Base-by-base conservation (phyloP, 306 rosid genomes). In the Malus sylvestris region DNA sequence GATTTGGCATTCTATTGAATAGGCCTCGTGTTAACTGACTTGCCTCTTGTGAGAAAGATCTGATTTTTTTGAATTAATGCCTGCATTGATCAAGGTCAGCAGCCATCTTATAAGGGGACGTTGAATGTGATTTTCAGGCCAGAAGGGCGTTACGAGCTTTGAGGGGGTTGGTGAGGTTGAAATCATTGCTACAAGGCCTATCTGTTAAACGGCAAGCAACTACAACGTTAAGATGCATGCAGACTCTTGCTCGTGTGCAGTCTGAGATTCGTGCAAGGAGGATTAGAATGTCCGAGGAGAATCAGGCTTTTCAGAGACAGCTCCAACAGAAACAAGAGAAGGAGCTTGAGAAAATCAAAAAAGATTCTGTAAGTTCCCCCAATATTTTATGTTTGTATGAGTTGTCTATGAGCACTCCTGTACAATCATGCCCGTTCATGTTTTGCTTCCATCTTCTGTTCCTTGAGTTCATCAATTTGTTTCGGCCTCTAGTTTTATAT, bases 101-200 rank as follows among this genome's bases (percentile, higher is more conserved):
- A 63, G 76, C 67, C 18, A 30, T 74, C 38, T 23, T 70, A 65
- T 58, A 35, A 14, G 23, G 12, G 18, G 78, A 45, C 10, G 38
- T n/a, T 77, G 75, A 53, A 40, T 70, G 67, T 68, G 62, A 59
- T 79, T 73, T 67, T 35, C 78, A 96, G 98, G 93, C 98, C n/a
- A 88, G 93, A 84, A 90, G 90, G 81, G 84, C 88, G 29, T 81
- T 89, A 80, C 88, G 88, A 38, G 93, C 89, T 49, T 79, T 91
- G 87, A 88, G 86, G 82, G 97, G 97, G 70, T 83, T 96, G 86
- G 93, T 81, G 71, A 88, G 98, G 91, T 82, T 96, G 91, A 92
- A 80, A 73, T 80, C 89, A 29, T 76, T 92, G 88, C 81, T 92
- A n/a, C 78, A 87, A 74, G 96, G 96, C 38, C 91, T 91, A 78